Base-by-base conservation (phyloP, 345 rosid genomes). In the Balakata baccata region DNA sequence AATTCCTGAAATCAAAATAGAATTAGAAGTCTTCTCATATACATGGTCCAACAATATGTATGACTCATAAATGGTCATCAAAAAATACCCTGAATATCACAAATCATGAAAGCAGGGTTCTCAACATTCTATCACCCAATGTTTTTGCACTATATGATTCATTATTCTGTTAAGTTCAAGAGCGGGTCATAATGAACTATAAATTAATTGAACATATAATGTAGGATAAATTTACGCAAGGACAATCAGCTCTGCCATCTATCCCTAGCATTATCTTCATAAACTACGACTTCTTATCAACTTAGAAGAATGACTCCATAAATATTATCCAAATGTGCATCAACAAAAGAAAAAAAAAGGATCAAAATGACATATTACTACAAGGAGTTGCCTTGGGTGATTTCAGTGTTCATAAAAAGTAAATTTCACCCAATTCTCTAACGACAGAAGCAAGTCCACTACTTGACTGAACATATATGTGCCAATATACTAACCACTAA, bases 1-100 rank as follows among this genome's bases (percentile, higher is more conserved):
- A 80, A 69, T 80, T 83, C 86, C 93, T 89, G 89, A 66, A 77
- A 63, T 29, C 11, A 74, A 78, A 75, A 54, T 37, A 49, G 38
- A 70, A 57, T 12, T 29, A 71, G 67, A 74, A 66, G 39, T 58
- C 39, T 13, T 14, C 65, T 54, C 2, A 41, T 14, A 25, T 7
- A 45, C 51, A 38, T 52, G 18, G 58, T 60, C n/a, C 43, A 45
- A 57, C 25, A 59, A 60, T 6, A 49, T 14, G 58, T 37, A 25
- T 12, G 46, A 11, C 16, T 8, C 17, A 59, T 25, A 16, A 23
- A 59, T 71, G 75, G 39, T 16, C 34, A 2, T 29, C 14, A 17
- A 46, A 69, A 17, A 51, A 20, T 47, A 39, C 53, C 52, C 39
- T 9, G 49, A 16, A 43, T 22, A 43, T 16, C 66, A 14, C 8